Base-by-base conservation (phyloP, 768 basidiomycete genomes). In the Vararia minispora region DNA sequence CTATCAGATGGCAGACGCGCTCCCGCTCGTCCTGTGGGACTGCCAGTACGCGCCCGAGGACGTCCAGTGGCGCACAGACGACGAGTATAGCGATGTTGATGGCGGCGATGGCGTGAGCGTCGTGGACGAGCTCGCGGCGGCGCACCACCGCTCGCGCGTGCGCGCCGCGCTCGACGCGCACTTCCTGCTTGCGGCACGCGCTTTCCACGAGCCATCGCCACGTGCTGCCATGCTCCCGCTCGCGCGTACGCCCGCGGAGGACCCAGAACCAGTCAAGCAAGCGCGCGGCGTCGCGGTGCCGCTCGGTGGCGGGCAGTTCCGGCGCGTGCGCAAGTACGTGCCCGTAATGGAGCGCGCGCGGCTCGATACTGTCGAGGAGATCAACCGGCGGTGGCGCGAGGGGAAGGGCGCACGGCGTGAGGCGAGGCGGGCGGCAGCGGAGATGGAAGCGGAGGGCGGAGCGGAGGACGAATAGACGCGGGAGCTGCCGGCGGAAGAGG, bases 1-100 rank as follows among this genome's bases (percentile, higher is more conserved):
- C 33, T 98, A 97, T 55, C 79, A 84, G 49, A 98, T 98, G 86
- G 90, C 91, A 6, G 84, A 92, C 47, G 81, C 75, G 1, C 66
- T 95, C 0, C 92, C 94, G 1, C 72, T 99, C 27, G 72, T 97
- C 59, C 74, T 98, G 11, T 94, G 90, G 84, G 79, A 87, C 18
- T 92, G 90, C 52, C 75, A 66, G 1, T 97, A 88, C 57, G 60
- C 67, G 23, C 70, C 71, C 20, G 63, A 61, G 13, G 74, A 76
- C 27, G 66, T 92, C 6, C 62, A 66, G 38, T 97, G 94, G 92
- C 71, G 75, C 36, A 74, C 70, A 3, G 72, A 72, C 16, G 61
- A 59, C 4, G 62, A 68, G 21, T 65, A 63, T 28, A 56, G 57
- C 7, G 48, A 21, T 9, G 46, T 35, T 10, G 48, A 47, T 10